Evolutionary conservation across 192 early-diverging fungal species (phyloP), one percentile per base, ranked within the genome.

Genomic region (Rhizophagus clarus): DNA sequence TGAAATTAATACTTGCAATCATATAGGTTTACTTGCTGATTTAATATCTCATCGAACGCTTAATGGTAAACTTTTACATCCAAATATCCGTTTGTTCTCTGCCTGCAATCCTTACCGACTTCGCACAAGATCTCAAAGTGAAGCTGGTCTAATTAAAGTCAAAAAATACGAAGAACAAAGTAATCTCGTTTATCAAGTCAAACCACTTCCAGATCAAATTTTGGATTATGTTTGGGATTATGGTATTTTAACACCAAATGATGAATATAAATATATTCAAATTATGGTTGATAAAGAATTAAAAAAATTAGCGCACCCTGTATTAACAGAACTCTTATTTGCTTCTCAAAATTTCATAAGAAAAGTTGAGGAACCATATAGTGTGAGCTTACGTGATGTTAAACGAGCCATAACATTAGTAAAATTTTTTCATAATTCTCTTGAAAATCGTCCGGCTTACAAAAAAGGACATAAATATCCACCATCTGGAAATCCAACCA

Each of bases 331-430:
- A 6, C 51, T 56, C 51, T 56, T 79, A 11, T 79, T 74, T 49
- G 62, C 75, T 4, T 79, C 77, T 12, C 77, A 79, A 40, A 47
- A 74, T 11, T 79, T 74, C 22, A 79, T 79, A 28, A 75, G 77
- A 6, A 49, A 75, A 29, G 32, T 79, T 9, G 77, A 79, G 37
- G 77, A 56, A 40, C 24, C 29, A 9, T 37, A 69, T 32, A 79
- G 71, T 49, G 77, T 79, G n/a, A 79, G 77, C 68, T 51, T 79
- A 20, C 77, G 77, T 32, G 77, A 79, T 56, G 69, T 79, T 15
- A 79, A 73, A 24, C 66, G 77, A 67, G 61, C 77, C 12, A 66
- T 79, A 20, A 29, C 22, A 74, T 22, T 56, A 56, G 17, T 56
- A 20, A 56, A 56, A 56, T 56, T 56, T 20, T 56, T 56, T 56